Conservation (phyloP, 495 filamentous ascomycete genomes). For the Talaromyces borbonicus region DNA sequence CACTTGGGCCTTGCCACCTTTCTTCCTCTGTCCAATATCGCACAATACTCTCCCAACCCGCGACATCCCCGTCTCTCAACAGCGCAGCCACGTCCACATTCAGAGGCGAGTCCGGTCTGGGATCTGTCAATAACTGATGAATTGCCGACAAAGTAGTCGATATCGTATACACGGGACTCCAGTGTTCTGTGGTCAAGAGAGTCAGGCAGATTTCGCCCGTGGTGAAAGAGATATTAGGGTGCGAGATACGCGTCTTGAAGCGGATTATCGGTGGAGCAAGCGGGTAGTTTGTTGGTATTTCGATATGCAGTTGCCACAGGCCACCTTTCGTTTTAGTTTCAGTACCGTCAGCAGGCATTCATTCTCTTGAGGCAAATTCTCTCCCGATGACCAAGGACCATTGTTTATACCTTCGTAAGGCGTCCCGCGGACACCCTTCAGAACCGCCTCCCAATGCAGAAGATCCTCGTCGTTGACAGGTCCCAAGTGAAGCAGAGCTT, state of each 20-base stretch:
- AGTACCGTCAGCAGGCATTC: too few species aligned
- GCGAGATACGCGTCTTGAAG: slow-evolving; percentile 74
- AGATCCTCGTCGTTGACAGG: slow-evolving; percentile 62
- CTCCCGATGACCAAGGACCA: too few species aligned
- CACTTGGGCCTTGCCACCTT: slow-evolving; percentile 24
- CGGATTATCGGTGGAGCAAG: slow-evolving; percentile 60
- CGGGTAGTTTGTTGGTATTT: slow-evolving; percentile 71
- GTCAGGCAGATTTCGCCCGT: slow-evolving; percentile 93
- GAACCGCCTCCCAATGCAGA: slow-evolving; percentile 66
- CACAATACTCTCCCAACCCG: slow-evolving; percentile 72
- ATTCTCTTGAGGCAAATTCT: too few species aligned
- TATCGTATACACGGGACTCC: slow-evolving; percentile 79
- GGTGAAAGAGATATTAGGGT: slow-evolving; percentile 72
- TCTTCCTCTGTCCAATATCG: slow-evolving; percentile 62
- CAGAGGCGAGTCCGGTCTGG: slow-evolving; percentile 72
- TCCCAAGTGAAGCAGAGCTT: slow-evolving; percentile 49
- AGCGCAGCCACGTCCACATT: slow-evolving; percentile 83
- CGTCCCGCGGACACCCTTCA: slow-evolving; percentile 55
- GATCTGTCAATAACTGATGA: slow-evolving; percentile 64
- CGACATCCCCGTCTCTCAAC: slow-evolving; percentile 60
- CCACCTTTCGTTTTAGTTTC: slow-evolving; percentile 44
- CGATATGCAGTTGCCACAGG: slow-evolving; percentile 72
- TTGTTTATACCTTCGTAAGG: slow-evolving; percentile 59
- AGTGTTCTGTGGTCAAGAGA: slow-evolving; percentile 63
- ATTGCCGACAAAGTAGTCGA: slow-evolving; percentile 67